A percentile compares a stretch with the other conserved stretches of the same genome.
Evolutionary conservation across 345 rosid genomes (phyloP).

Genomic region (Cochlearia excelsa): DNA sequence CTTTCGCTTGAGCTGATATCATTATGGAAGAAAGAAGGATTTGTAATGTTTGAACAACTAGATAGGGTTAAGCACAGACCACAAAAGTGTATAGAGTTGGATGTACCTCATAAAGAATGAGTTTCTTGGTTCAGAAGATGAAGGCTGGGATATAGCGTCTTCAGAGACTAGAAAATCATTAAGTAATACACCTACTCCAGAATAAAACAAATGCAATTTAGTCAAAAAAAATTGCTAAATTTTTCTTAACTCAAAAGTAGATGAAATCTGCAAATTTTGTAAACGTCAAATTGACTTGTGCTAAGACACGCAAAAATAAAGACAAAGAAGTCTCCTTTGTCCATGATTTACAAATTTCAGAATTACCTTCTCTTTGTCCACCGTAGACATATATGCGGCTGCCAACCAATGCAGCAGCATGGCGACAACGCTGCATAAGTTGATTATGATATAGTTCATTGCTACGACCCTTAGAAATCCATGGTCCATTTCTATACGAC

Average conservation of each 20-base stretch:
- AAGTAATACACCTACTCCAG: slow-evolving; percentile 54
- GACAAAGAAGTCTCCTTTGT: neutral
- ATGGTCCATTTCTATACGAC: slow-evolving; percentile 60
- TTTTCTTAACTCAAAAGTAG: neutral
- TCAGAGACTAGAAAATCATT: slow-evolving; percentile 66
- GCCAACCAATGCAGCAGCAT: slow-evolving; percentile 80
- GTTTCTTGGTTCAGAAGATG: slow-evolving; percentile 39
- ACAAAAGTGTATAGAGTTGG: slow-evolving; percentile 1
- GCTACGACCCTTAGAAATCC: slow-evolving; percentile 47
- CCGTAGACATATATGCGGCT: slow-evolving; percentile 61
- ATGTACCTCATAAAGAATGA: slow-evolving; percentile 47
- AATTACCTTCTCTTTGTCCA: slow-evolving; percentile 70
- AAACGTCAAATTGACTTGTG: neutral
- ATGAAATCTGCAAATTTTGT: neutral
- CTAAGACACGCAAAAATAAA: neutral
- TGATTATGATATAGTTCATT: slow-evolving; percentile 55
- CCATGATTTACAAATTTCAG: neutral
- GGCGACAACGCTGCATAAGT: slow-evolving; percentile 69
- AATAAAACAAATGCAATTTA: slow-evolving; percentile 1
- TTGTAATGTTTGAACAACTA: neutral
- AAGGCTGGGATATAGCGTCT: slow-evolving; percentile 50
- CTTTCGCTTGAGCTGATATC: slow-evolving; percentile 55
- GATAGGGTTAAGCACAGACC: neutral
- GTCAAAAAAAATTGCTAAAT: neutral
- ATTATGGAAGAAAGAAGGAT: slow-evolving; percentile 3